phyloP scores from a whole-genome alignment of 1,284 basidiomycete species.

The Chalciporus sp. region DNA sequence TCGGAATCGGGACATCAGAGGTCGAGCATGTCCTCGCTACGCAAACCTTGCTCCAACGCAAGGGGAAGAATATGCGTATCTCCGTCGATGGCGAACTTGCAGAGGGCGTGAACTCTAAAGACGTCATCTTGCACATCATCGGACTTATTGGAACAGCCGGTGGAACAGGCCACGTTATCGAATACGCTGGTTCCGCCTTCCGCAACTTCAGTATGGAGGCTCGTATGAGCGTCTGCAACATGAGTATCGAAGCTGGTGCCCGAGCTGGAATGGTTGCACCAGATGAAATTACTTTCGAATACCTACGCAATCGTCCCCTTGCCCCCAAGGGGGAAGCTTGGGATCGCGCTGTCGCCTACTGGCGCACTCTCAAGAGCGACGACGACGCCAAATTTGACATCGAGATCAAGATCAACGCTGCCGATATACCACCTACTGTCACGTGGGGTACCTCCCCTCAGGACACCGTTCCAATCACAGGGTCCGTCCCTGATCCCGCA shows the following conservation, averaged over 20 bases:
- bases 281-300: conserved; percentile 89
- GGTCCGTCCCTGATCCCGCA: conserved; percentile 81
- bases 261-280: conserved; percentile 96
- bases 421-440: conserved; percentile 92
- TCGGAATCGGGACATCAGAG: conserved; percentile 96
- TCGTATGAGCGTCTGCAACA: conserved; percentile 97
- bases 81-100: conserved; percentile 85
- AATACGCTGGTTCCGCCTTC: conserved; percentile 92
- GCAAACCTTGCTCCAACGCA: conserved; percentile 89
- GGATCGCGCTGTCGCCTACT: conserved; percentile 89
- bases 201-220: conserved; percentile 94
- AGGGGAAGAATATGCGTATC: conserved; percentile 96
- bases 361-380: conserved; percentile 86
- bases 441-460: conserved; percentile 98
- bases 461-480: conserved; percentile 89
- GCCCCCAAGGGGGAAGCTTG: conserved; percentile 88
- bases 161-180: conserved; percentile 91
- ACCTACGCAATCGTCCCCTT: conserved; percentile 85
- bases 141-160: conserved; percentile 94
- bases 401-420: conserved; percentile 83
- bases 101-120: conserved; percentile 92
- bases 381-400: conserved; percentile 90
- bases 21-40: conserved; percentile 98
- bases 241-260: conserved; percentile 97
- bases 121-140: conserved; percentile 94